Evolutionary conservation across 352 stramenopile genomes (phyloP), one percentile per base, ranked within the genome.

Genomic region (Phytophthora palmivora): DNA sequence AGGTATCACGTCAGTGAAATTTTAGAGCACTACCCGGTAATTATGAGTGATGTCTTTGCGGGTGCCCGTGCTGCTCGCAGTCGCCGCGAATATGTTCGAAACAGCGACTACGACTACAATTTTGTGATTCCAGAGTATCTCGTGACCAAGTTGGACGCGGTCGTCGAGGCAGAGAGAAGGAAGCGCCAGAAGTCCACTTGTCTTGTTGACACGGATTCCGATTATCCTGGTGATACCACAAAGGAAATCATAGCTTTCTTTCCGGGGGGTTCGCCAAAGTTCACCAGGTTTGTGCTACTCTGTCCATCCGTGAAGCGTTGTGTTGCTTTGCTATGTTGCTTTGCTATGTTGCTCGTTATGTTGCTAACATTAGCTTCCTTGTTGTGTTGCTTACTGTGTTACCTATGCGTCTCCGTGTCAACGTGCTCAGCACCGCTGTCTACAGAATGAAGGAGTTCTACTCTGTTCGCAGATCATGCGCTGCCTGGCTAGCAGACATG

Each of bases 191-290:
- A 46, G 15, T 54, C 34, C 33, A 42, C 24, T 5, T 49, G 55
- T 15, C 28, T 63, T 18, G 34, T 9, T 4, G 8, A 39, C 5
- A 47, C 32, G 6, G 44, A 51, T 2, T n/a, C 2, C 2, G 51
- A 37, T 7, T 19, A 14, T 28, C 15, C 51, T 14, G 54, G 18
- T 21, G 43, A 8, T 33, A 62, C 44, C 7, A 18, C 54, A 18
- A 15, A 55, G 0, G 26, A 55, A 14, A 36, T 55, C 16, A 5
- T 63, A 8, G 55, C 18, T 37, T 63, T 55, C 22, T 55, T 63
- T n/a, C 19, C 24, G 0, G 26, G 16, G 12, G 45, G 32, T 37
- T 30, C 36, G 16, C 57, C 28, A 0, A 43, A 58, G 21, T 53
- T 58, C 43, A 53, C 18, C 38, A 53, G 47, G 55, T 63, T 43